Conservation (phyloP, 768 basidiomycete genomes). For the Pleurotus citrinopileatus region DNA sequence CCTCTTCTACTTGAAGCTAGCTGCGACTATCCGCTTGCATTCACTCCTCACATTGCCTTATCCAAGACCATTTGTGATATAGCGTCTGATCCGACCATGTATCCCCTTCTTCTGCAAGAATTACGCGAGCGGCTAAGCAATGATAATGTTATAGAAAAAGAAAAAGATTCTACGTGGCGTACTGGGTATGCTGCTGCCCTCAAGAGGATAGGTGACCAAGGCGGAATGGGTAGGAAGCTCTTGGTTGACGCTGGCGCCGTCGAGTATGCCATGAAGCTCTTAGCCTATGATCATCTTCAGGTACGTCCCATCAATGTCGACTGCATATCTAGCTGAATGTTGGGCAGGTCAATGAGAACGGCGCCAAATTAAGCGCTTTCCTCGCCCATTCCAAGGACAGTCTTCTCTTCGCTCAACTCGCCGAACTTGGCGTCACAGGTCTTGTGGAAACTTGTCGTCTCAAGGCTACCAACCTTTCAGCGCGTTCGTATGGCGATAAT, state of each 20-base stretch:
- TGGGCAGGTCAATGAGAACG: background rate
- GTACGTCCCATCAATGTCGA: conserved; percentile 9
- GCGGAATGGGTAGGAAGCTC: conserved; percentile 9
- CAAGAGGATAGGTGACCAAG: conserved; percentile 9
- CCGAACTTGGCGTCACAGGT: background rate
- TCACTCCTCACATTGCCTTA: background rate
- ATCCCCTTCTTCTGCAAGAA: conserved; percentile 1
- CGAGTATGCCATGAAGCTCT: conserved; percentile 16
- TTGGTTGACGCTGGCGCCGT: conserved; percentile 17
- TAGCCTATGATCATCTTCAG: conserved; percentile 15
- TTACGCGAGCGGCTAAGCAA: conserved; percentile 10
- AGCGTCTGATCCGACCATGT: background rate
- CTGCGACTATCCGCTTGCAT: background rate
- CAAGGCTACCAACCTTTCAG: background rate
- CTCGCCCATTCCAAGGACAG: background rate
- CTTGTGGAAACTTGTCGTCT: background rate
- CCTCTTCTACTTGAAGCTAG: background rate
- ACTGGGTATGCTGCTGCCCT: conserved; percentile 17
- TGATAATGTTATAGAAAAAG: conserved; percentile 14
- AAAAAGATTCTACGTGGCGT: conserved; percentile 13
- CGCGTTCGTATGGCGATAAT: background rate
- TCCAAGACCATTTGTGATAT: background rate
- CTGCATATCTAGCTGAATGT: background rate
- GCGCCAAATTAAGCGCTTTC: background rate
- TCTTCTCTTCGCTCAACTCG: background rate